Base-by-base conservation (phyloP, 768 basidiomycete genomes). In the Boletus reticulatus region DNA sequence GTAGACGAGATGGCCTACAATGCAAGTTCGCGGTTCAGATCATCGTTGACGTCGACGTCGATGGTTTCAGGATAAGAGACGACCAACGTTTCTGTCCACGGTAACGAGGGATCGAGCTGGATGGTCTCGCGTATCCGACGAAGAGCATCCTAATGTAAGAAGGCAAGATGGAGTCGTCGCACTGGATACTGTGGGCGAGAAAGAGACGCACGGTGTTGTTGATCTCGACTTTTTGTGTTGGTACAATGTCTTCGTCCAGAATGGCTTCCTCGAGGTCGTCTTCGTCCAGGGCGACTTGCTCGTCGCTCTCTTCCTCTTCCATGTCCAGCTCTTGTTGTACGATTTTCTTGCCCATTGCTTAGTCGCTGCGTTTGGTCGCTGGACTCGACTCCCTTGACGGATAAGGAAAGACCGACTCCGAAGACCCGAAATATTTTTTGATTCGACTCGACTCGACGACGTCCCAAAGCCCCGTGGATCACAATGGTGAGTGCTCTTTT, bases 21-120 rank as follows among this genome's bases (percentile, higher is more conserved):
- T 17, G 93, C 91, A 42, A 98, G 83, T 74, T 99, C 97, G 55
- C 97, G 89, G 62, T 92, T 89, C 24, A 99, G 79, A 72, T 98
- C 96, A 70, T 94, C 89, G 50, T 89, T 72, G 24, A 93, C 85
- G 60, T 93, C 88, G 32, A 85, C 87, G 4, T 86, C 80, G 53
- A 92, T 86, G 19, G 79, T 78, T 55, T 88, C 74, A 6, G 92
- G 88, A 71, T 85, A 94, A 27, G 84, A 75, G 6, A 94, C 67
- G 1, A 79, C 76, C 1, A 94, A 78, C 0, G 90, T 92, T 68
- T 95, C 92, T 49, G 90, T 91, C 92, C 92, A 94, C 17, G 89
- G 81, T 44, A 92, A 70, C 56, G 83, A 83, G 27, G 84, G 75
- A 62, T 91, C 88, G 12, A 94, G 79, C 62, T 85, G 79, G 22